Conservation (phyloP, 2,329 filamentous ascomycete species). For the Hypomyces perniciosus region DNA sequence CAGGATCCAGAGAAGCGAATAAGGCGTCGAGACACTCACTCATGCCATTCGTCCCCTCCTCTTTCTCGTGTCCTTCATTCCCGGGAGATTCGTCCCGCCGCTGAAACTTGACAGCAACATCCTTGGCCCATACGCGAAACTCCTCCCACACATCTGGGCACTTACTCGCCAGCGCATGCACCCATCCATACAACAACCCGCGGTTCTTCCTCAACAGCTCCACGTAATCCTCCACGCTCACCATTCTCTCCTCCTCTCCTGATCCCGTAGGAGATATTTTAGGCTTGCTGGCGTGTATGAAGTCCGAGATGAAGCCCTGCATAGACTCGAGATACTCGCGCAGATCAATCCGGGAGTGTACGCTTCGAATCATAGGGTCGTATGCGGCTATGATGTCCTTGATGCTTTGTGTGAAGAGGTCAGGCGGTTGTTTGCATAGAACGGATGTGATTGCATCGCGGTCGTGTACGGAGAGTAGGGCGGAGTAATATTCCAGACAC, state of each 20-base stretch:
- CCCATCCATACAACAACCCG: slow-evolving; percentile 58
- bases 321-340: slow-evolving; percentile 61
- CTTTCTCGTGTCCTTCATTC: slow-evolving; percentile 13
- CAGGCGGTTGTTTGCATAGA: slow-evolving; percentile 63
- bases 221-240: slow-evolving; percentile 68
- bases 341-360: slow-evolving; percentile 68
- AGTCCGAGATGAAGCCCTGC: slow-evolving; percentile 64
- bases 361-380: slow-evolving; percentile 65
- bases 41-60: slow-evolving; percentile 28
- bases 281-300: slow-evolving; percentile 55
- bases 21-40: slow-evolving; percentile 34
- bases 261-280: slow-evolving; percentile 24
- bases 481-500: slow-evolving; percentile 64
- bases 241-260: slow-evolving; percentile 30
- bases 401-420: slow-evolving; percentile 64
- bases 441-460: slow-evolving; percentile 63
- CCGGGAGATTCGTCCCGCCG: slow-evolving; percentile 31
- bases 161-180: slow-evolving; percentile 63
- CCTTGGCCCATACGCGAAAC: slow-evolving; percentile 56
- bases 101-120: slow-evolving; percentile 51
- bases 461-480: slow-evolving; percentile 65
- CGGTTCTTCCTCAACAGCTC: slow-evolving; percentile 59
- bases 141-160: slow-evolving; percentile 59
- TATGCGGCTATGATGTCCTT: slow-evolving; percentile 61
- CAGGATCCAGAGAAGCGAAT: slow-evolving; percentile 40